phyloP scores from a whole-genome alignment of 768 basidiomycete species.

The Tephrocybe sp. region DNA sequence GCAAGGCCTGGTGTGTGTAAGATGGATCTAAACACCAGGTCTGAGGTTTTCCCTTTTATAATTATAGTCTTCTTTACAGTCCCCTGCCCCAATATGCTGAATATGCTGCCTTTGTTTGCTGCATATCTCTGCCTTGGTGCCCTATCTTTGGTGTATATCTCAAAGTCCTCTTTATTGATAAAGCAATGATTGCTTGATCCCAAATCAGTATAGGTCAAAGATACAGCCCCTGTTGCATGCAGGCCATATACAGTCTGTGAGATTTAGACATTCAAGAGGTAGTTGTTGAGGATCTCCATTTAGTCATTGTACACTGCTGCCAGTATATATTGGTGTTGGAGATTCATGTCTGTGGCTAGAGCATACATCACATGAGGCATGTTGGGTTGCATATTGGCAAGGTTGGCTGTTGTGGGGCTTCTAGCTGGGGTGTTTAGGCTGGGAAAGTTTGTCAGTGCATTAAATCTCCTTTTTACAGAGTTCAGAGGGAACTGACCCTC shows the following conservation, averaged over 20 bases:
- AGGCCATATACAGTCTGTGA: no score
- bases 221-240: no score
- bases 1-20: conserved; percentile 1
- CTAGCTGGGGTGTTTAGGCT: no score
- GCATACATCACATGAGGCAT: no score
- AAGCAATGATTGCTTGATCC: conserved; percentile 7
- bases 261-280: no score
- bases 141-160: neutral
- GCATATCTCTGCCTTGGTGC: neutral
- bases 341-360: no score
- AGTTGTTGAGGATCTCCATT: no score
- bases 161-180: no score
- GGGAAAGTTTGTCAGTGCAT: neutral
- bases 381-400: no score
- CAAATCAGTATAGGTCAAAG: neutral
- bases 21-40: neutral
- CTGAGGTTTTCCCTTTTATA: neutral
- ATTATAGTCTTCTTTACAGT: neutral
- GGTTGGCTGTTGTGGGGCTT: no score
- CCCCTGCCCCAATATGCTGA: neutral
- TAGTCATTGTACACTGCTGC: no score
- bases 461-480: neutral
- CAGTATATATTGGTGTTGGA: no score
- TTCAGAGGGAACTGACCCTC: conserved; percentile 6
- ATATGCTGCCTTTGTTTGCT: neutral